Evolutionary conservation across 495 filamentous ascomycete species (phyloP), one percentile per base, ranked within the genome.

Genomic region (Sordaria brevicollis): DNA sequence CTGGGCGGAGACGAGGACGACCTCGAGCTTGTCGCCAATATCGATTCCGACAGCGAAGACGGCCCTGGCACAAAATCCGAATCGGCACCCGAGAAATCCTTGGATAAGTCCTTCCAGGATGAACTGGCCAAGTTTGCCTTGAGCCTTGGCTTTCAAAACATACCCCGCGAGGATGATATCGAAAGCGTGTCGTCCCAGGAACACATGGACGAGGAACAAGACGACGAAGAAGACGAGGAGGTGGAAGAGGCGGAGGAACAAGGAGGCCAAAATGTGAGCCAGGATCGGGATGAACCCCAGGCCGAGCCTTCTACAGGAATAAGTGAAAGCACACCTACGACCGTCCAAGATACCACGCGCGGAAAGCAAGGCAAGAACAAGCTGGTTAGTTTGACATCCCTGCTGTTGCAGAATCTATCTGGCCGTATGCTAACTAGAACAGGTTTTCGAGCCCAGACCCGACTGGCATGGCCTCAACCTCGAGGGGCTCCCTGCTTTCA

Each of bases 401-500:
- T 21, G 21, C 49, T 57, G 11, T 29, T 70, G 74, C 68, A 38
- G 31, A 38, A 11, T 67, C 34, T 67, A 35, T 15, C 41, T 29
- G n/a, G 41, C n/a, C 6, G 15, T 29, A 21, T 35, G 25, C 31
- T 19, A 34, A 41, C 62, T 65, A 19, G 66, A 70, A 13, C 70
- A 94, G 92, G 81, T 88, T 13, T 89, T 96, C 73, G 82, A 87
- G 70, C 91, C 93, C 38, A 86, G 91, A 69, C 88, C 93, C 65
- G 94, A 97, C 75, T 98, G 94, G 94, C 91, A 97, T 78, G 85
- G 87, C 62, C 83, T 85, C 39, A 77, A 83, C 69, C 84, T 94
- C 38, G 89, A 90, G 49, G 74, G 80, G 8, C 79, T 94, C 8
- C 79, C 84, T 9, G 72, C 76, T 34, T 73, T 81, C 49, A 57